These are phyloP conservation scores for Saxophila tyrrhenica DNA, from an alignment of 495 filamentous ascomycete genomes.

Conservation along the genomic window DNA sequence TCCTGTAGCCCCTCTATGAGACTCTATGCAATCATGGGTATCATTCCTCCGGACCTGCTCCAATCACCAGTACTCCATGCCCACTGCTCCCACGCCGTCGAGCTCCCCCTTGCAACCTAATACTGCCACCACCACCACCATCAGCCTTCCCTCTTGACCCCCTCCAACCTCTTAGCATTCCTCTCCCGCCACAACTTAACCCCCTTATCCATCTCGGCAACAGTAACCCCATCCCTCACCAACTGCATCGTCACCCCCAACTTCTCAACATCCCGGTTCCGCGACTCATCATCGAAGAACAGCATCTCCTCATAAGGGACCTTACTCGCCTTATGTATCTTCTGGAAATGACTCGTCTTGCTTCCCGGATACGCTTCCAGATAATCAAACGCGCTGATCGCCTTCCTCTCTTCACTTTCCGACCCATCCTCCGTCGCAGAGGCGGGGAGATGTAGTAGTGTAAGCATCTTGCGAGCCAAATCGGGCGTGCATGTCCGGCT, in stretches of 20 bases:
- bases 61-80: too few species aligned
- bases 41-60: too few species aligned
- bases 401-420: conserved; percentile 34
- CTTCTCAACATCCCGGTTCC: conserved; percentile 71
- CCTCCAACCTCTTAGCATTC: conserved; percentile 20
- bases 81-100: too few species aligned
- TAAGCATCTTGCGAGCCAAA: conserved; percentile 69
- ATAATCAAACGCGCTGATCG: conserved; percentile 71
- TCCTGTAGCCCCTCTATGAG: too few species aligned
- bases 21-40: background rate
- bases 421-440: conserved; percentile 20
- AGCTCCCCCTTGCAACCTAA: too few species aligned
- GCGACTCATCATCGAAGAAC: conserved; percentile 89
- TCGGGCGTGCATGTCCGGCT: conserved; percentile 76
- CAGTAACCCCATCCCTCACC: conserved; percentile 69
- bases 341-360: conserved; percentile 76
- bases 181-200: conserved; percentile 71
- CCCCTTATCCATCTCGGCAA: conserved; percentile 66
- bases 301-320: conserved; percentile 72
- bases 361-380: conserved; percentile 81
- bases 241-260: conserved; percentile 75
- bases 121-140: background rate
- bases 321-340: conserved; percentile 54
- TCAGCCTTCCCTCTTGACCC: background rate
- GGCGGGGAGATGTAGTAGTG: conserved; percentile 54